A percentile compares a stretch with the other conserved stretches of the same genome.
phyloP scores from a whole-genome alignment of 495 filamentous ascomycete genomes.

The Neurospora sp. region DNA sequence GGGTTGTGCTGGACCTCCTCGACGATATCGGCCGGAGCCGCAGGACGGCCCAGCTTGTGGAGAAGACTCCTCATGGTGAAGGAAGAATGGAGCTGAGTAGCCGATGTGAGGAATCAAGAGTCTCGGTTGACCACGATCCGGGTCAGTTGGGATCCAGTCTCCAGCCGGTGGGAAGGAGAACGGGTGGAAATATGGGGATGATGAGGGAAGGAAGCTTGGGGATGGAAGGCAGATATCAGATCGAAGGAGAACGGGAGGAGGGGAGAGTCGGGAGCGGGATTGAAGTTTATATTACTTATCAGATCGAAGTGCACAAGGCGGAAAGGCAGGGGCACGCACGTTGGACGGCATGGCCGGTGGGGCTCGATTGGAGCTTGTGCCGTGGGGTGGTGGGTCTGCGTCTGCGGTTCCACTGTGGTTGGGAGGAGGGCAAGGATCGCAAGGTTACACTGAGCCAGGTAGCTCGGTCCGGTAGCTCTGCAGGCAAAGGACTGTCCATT shows the following conservation, averaged over 20 bases:
- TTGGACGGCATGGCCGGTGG: background rate
- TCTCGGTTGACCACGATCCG: background rate
- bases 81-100: background rate
- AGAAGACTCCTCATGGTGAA: background rate
- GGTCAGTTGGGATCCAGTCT: background rate
- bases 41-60: background rate
- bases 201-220: background rate
- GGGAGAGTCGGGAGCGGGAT: background rate
- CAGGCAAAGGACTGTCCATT: too few relatives aligned
- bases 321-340: background rate
- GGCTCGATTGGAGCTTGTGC: background rate
- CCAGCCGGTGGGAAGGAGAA: background rate
- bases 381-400: background rate
- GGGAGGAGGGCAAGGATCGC: background rate
- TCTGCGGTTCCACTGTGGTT: background rate
- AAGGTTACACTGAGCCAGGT: background rate
- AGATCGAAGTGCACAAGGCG: background rate
- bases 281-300: background rate
- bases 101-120: background rate
- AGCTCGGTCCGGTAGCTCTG: background rate
- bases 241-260: background rate
- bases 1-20: slow-evolving; percentile 8
- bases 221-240: background rate
- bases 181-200: background rate
- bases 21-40: slow-evolving; percentile 7